A percentile compares a stretch with the other conserved stretches of the same genome.
phyloP scores from a whole-genome alignment of 108 stramenopile species.

The Skeletonema marinoi region DNA sequence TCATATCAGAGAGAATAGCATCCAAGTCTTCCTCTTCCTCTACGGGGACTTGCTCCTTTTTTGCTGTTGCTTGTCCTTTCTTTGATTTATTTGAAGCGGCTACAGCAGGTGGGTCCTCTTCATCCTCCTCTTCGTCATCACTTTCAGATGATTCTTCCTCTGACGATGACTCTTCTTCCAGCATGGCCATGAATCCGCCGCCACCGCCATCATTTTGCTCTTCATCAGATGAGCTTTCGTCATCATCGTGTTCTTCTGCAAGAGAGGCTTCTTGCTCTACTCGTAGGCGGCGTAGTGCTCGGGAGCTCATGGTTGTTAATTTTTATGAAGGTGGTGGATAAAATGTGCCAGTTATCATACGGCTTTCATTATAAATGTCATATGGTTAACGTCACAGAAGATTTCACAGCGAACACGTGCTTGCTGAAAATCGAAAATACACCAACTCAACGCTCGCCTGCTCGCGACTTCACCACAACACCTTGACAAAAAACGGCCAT shows the following conservation, averaged over 20 bases:
- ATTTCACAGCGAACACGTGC: too few species aligned
- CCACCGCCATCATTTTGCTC: slow-evolving; percentile 8
- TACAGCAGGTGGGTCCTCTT: background rate
- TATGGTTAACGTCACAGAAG: too few species aligned
- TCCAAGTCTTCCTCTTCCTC: slow-evolving; percentile 49
- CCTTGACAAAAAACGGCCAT: too few species aligned
- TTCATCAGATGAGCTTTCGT: slow-evolving; percentile 16
- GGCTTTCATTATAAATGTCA: too few species aligned
- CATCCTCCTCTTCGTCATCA: slow-evolving; percentile 10
- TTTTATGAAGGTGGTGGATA: too few species aligned
- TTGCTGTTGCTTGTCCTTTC: background rate
- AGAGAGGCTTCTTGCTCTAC: slow-evolving; percentile 51
- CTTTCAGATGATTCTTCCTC: slow-evolving; percentile 30
- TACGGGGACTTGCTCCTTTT: background rate
- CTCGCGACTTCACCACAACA: too few species aligned
- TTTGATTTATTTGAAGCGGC: slow-evolving; percentile 7
- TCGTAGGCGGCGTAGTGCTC: slow-evolving; percentile 67
- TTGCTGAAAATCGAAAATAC: too few species aligned
- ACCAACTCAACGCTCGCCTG: too few species aligned
- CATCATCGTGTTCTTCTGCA: slow-evolving; percentile 8
- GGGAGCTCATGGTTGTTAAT: slow-evolving; percentile 69
- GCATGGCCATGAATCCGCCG: slow-evolving; percentile 50
- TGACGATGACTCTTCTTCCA: background rate
- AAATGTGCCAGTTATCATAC: too few species aligned
- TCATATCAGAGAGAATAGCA: slow-evolving; percentile 37